Base-by-base conservation (phyloP, 2,329 filamentous ascomycete genomes). In the Colletotrichum filicis region DNA sequence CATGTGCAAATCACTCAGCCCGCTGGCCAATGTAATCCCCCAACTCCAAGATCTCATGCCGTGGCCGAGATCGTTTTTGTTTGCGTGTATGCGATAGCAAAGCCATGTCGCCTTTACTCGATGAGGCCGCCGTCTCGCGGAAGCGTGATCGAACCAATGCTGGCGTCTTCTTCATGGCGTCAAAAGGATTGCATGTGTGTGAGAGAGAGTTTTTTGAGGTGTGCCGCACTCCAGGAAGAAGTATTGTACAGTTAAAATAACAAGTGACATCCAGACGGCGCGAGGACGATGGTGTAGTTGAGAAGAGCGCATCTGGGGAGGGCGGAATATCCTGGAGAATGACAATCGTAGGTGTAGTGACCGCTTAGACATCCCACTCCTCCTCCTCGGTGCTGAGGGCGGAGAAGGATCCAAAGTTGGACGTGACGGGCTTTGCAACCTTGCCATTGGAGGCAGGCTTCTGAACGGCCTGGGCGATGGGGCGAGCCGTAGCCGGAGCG, bases 301-400 rank as follows among this genome's bases (percentile, higher is more conserved):
- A 42, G 49, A 26, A 24, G 19, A 22, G 61, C 56, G 56, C 49
- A 60, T 73, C 71, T 70, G 57, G 37, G 56, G 57, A 30, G 56
- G 35, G 60, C 46, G 60, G 60, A 61, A 66, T 66, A 58, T 71
- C 71, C 71, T 61, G 66, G 70, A 72, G 59, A 64, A 57, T 52
- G 59, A 59, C 57, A 46, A 59, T 57, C 60, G 6, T 60, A 32
- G 19, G 28, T 53, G 42, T 42, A 16, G 28, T 49, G 46, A 42
- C 49, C 28, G 28, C 63, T 71, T 81, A 88, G 67, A 89, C 87
- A 65, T 89, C 87, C 87, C 87, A 89, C 78, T 89, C 87, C 74
- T 85, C 82, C 71, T 85, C 83, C 19, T 84, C 83, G 52, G 80
- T 80, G 52, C 81, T 84, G 71, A 89, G 80, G 4, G 87, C 87